These are phyloP conservation scores for Flueggea neowawraea DNA, from an alignment of 441 rosid species.

Conservation along the genomic window DNA sequence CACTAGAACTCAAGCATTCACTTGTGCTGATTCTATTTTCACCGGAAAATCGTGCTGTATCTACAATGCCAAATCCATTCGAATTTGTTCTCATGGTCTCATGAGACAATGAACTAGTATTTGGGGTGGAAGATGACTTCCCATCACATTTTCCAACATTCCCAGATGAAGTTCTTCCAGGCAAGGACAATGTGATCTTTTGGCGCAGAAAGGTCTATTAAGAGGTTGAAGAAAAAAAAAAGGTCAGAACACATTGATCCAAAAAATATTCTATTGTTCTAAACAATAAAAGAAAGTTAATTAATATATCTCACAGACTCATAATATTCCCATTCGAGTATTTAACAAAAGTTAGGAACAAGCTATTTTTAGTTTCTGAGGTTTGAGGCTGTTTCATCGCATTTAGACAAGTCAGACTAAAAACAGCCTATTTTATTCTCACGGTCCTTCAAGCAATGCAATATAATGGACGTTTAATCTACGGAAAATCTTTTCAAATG, in stretches of 20 bases:
- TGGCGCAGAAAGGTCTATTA: slow-evolving; percentile 54
- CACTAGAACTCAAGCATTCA: slow-evolving; percentile 9
- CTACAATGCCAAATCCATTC: slow-evolving; percentile 6
- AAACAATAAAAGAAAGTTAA: no score
- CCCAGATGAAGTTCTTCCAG: slow-evolving; percentile 17
- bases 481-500: no score
- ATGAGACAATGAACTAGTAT: slow-evolving; percentile 16
- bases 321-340: no score
- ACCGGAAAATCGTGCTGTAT: slow-evolving; percentile 10
- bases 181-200: slow-evolving; percentile 41
- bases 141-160: slow-evolving; percentile 17
- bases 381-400: no score
- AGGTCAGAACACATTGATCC: background rate
- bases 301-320: no score
- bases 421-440: no score
- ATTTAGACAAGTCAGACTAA: no score
- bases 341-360: no score
- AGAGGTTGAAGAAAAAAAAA: background rate
- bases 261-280: no score
- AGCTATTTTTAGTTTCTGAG: no score
- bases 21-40: slow-evolving; percentile 8
- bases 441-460: no score
- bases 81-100: slow-evolving; percentile 9
- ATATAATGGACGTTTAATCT: no score
- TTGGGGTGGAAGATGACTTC: slow-evolving; percentile 18